Base-by-base conservation (phyloP, 257 asterid genomes). In the Haberlea rhodopensis region DNA sequence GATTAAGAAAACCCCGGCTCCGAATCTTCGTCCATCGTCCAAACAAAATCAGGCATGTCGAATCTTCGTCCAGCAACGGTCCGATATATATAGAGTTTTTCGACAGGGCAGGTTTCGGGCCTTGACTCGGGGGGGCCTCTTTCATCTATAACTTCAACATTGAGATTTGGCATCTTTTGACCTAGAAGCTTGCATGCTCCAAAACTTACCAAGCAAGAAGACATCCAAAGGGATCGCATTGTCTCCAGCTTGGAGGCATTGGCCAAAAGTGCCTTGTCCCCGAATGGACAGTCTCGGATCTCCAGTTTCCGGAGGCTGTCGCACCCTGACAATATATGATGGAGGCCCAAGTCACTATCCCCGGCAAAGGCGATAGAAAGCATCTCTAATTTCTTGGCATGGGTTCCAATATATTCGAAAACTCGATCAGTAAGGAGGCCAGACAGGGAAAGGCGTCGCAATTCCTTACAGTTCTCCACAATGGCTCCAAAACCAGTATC, bases 191-290 rank as follows among this genome's bases (percentile, higher is more conserved):
- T 90, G 71, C 97, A 86, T 21, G 97, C 99, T 80, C 87, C 95
- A 53, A 77, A 90, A 78, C 95, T 94, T 8, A 94, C 91, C 40
- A 81, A 79, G 82, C 99, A 94, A 71, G 95, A 78, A 66, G 99
- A 92, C 97, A 92, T 92, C 99, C 99, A 92, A 92, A 92, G 99
- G 99, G 99, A 92, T 92, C 99, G 97, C 99, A 92, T 92, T 85
- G 97, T 86, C 94, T 92, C 95, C 72, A 92, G 94, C 87, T 89
- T 92, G 55, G 91, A 84, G 73, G 95, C 94, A 72, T 92, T 92
- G 62, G 96, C 96, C 82, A 92, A 70, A 43, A 92, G 87, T 74
- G 99, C 97, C 81, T 85, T 79, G 87, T 89, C 99, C 63, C 97
- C 99, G 28, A 92, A 92, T 7, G 99, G 96, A 62, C 97, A 89